Evolutionary conservation across 257 asterid species (phyloP), one percentile per base, ranked within the genome.

Genomic region (Fraxinus pennsylvanica): DNA sequence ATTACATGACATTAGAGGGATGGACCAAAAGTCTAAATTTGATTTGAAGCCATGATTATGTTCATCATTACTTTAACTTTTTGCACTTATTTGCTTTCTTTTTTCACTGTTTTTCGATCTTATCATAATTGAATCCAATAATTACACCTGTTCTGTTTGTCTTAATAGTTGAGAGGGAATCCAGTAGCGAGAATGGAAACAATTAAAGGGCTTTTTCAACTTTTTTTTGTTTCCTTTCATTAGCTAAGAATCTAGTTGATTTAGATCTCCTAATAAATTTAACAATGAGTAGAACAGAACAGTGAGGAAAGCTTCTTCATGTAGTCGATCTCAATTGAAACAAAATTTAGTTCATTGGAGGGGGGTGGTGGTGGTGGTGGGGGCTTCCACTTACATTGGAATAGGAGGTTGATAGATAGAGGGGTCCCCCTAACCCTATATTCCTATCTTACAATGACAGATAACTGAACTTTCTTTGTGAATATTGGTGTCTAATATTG

Each of bases 11-110:
- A 81, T 70, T 76, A 84, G 82, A 25, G 84, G 74, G 78, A 43
- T 84, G 90, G 92, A 81, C 91, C 88, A 85, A 86, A 1, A 7
- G 47, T 81, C 39, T 29, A 29, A 29, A 29, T 29, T 29, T 29
- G 30, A 29, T 29, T 29, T 29, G 30, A 29, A 29, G 30, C 30
- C 30, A 29, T 29, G 30, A 29, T 29, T 29, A 29, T 29, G 30
- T 0, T 1, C 30, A 29, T 29, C 30, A 29, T 29, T 29, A 29
- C 30, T 29, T 29, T 29, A 29, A 80, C 85, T 74, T 76, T 70
- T 77, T 76, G 77, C 76, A 43, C 73, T 41, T 68, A 76, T 79
- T 61, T 71, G 75, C 70, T 79, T 45, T 41, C 75, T 41, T 2
- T 68, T 81, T 83, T 73, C 73, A 35, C 71, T 47, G 21, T 30